Evolutionary conservation across 371 early-diverging fungal genomes (phyloP).

Genomic region (Rhizopus sp.): DNA sequence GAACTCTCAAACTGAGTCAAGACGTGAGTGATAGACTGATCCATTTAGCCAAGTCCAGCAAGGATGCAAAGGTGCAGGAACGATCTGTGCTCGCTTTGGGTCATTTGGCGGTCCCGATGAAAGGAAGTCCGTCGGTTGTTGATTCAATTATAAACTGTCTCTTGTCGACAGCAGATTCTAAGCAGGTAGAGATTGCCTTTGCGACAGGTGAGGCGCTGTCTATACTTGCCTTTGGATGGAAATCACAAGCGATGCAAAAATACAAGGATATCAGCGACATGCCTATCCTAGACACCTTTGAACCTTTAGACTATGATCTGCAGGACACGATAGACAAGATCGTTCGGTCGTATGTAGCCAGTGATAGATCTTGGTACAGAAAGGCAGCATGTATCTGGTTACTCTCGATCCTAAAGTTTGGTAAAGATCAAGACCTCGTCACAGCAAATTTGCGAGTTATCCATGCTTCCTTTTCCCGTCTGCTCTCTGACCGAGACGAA

Average conservation of each 20-base stretch:
- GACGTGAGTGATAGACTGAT: conserved; percentile 50
- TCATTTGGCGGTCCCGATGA: conserved; percentile 61
- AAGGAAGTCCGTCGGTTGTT: conserved; percentile 41
- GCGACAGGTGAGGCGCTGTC: conserved; percentile 83
- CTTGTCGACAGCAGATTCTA: conserved; percentile 65
- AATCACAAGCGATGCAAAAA: conserved; percentile 67
- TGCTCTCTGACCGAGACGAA: conserved; percentile 84
- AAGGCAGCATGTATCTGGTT: conserved; percentile 89
- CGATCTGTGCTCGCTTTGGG: conserved; percentile 70
- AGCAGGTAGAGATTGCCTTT: conserved; percentile 85
- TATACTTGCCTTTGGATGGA: conserved; percentile 70
- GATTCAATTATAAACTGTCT: conserved; percentile 56
- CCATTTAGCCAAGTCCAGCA: conserved; percentile 50
- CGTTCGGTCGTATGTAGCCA: conserved; percentile 47
- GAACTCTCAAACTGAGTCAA: conserved; percentile 30
- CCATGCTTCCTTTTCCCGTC: conserved; percentile 72
- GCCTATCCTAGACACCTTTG: conserved; percentile 15
- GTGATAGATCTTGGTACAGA: conserved; percentile 63
- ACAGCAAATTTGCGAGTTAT: conserved; percentile 56
- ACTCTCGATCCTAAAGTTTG: conserved; percentile 80
- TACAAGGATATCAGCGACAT: conserved; percentile 65
- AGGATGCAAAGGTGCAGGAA: conserved; percentile 80
- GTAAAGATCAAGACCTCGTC: conserved; percentile 52
- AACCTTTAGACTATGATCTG: conserved; percentile 18
- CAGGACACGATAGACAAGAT: conserved; percentile 55